A percentile compares a stretch with the other conserved stretches of the same genome.
Evolutionary conservation across 2,329 filamentous ascomycete genomes (phyloP).

Genomic region (Sordariomycetes sp.): DNA sequence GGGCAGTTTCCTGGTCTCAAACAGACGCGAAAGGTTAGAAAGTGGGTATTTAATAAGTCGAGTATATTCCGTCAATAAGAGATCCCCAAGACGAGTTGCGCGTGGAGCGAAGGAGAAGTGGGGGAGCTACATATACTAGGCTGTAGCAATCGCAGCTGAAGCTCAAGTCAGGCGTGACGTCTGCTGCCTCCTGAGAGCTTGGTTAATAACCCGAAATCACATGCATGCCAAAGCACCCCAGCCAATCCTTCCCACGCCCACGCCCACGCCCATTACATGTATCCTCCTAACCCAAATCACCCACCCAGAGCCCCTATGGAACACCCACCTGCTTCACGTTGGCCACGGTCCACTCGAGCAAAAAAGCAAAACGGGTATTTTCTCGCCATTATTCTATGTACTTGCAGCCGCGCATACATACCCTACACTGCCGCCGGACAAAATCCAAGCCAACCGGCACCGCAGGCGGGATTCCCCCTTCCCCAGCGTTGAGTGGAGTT

Average conservation of each 20-base stretch:
- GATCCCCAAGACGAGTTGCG: too few relatives aligned
- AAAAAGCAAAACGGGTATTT: neutral
- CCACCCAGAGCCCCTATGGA: too few relatives aligned
- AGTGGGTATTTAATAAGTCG: neutral
- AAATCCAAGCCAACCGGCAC: neutral
- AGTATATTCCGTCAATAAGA: too few relatives aligned
- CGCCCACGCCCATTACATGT: too few relatives aligned
- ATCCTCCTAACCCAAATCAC: neutral
- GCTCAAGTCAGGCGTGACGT: neutral
- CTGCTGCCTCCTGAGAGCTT: neutral
- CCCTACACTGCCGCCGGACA: neutral
- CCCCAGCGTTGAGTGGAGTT: slow-evolving; percentile 3
- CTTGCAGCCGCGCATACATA: neutral
- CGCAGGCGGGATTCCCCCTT: too few relatives aligned
- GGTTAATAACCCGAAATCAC: neutral
- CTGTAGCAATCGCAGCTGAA: neutral
- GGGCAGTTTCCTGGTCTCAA: neutral
- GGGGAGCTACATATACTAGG: too few relatives aligned
- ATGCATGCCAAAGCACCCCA: neutral
- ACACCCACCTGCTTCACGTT: too few relatives aligned
- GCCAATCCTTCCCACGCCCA: neutral
- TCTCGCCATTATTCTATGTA: neutral
- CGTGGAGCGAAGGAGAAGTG: too few relatives aligned
- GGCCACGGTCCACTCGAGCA: neutral
- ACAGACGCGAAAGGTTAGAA: neutral